Evolutionary conservation across 805 yeast species (phyloP).

Genomic region (Candida oleophila): DNA sequence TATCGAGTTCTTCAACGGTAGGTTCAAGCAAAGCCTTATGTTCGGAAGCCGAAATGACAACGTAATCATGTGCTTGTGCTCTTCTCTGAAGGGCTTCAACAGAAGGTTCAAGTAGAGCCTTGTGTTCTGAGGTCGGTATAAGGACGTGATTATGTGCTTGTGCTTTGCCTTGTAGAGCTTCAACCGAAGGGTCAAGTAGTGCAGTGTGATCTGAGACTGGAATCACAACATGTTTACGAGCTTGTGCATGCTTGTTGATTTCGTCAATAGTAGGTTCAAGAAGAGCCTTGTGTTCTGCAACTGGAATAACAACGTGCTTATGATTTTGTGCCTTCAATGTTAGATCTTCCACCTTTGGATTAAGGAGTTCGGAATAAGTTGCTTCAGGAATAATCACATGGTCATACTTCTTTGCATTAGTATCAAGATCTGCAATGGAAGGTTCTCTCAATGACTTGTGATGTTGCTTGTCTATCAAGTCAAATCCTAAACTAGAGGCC

Average conservation of each 20-base stretch:
- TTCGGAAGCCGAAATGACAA: background rate
- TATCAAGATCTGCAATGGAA: background rate
- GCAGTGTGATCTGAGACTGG: background rate
- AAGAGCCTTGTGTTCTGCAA: background rate
- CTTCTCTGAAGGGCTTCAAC: constrained; percentile 17
- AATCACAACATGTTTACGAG: constrained; percentile 1
- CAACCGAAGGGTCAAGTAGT: background rate
- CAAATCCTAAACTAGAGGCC: constrained; percentile 10
- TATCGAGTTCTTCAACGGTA: background rate
- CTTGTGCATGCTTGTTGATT: background rate
- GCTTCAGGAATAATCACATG: background rate
- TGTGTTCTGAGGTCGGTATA: constrained; percentile 12
- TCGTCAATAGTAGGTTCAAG: background rate
- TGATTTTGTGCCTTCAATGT: constrained; percentile 7
- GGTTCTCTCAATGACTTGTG: constrained; percentile 11
- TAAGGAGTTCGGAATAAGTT: background rate
- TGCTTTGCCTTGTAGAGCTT: background rate
- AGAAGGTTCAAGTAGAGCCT: constrained; percentile 9
- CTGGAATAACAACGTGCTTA: constrained; percentile 12
- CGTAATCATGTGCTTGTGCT: background rate
- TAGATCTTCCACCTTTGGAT: constrained; percentile 11
- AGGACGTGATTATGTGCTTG: constrained; percentile 9
- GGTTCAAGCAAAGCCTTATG: background rate
- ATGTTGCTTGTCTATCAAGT: constrained; percentile 10
- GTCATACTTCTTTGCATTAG: background rate